Evolutionary conservation across 495 filamentous ascomycete species (phyloP), one percentile per base, ranked within the genome.

Genomic region (Polyplosphaeria fusca): DNA sequence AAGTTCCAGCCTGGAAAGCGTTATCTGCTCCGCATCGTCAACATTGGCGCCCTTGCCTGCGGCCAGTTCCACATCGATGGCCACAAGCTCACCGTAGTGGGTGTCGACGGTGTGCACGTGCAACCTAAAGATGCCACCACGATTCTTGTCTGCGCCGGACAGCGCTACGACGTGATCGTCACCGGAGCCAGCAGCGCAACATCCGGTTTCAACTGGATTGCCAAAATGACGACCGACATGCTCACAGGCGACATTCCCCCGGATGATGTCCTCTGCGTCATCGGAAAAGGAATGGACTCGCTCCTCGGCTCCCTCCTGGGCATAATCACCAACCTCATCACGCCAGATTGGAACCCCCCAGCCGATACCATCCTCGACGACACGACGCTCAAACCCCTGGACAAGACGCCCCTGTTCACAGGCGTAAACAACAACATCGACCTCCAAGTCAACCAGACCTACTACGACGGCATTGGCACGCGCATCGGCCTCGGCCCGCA

Each of bases 101-200:
- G 25, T 7, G 39, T 60, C n/a, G 61, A 64, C 27, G 56, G 61
- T 11, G 52, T 60, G 4, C 50, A 55, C 0, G 42, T 51, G 7
- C 28, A 47, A 14, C 50, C 56, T 9, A 18, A 52, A 32, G 20
- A 35, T 20, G 43, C 61, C 2, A 43, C 61, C 16, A 40, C 46
- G 3, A 55, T 68, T 7, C 11, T 62, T 3, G 38, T 67, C 11
- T 55, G 55, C 28, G 32, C 61, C 0, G 66, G 53, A 4, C 66
- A 68, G 40, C 55, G 64, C 11, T 67, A 67, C 32, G 47, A 53
- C 38, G 47, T 67, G 7, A 16, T 68, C 12, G 50, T 68, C 1
- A 25, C 11, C 2, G 50, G 43, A 14, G 50, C 49, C 25, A 18
- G 4, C 12, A 47, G 54, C 27, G 16, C 55, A 5, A 12, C 3